Evolutionary conservation across 257 asterid genomes (phyloP), one percentile per base, ranked within the genome.

Genomic region (Euphrasia confusa): DNA sequence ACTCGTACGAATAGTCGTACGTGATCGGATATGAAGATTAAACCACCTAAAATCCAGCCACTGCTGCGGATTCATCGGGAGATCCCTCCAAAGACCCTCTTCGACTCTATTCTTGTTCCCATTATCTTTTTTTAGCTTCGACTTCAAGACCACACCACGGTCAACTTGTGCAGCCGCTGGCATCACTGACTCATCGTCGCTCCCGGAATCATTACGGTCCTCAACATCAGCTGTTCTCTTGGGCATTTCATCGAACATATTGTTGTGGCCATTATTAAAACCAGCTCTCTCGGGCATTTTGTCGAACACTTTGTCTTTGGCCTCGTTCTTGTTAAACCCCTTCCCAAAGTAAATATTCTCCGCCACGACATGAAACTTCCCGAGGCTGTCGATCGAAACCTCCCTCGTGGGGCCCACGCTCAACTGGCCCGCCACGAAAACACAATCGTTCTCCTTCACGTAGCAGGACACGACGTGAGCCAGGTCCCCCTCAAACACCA

Each of bases 11-110:
- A 21, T n/a, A n/a, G 24, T 21, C 24, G 24, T 21, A 21, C 1
- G 1, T 21, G 24, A 0, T 21, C 24, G 0, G 24, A 21, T 21
- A 21, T 21, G 24, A 1, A 21, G 24, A 21, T 21, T 21, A n/a
- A n/a, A n/a, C n/a, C n/a, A 21, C 0, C 97, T 88, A 74, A 71
- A 83, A 79, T 89, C 97, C 78, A 75, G 68, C 99, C 97, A 92
- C 39, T 80, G 78, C 65, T 60, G 53, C 2, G 95, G 83, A 67
- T 84, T 82, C 42, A 71, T 79, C 26, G 84, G 67, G 73, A 86
- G 91, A 74, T 86, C 87, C 78, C 75, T 83, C 99, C 99, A 92
- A 33, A 78, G 67, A 69, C 75, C 75, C 60, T 58, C 26, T 26
- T 67, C 69, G 1, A 58, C 77, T 8, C 71, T 74, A 24, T 73